Evolutionary conservation across 116 monocot species (phyloP).

Genomic region (Iris pallida): DNA sequence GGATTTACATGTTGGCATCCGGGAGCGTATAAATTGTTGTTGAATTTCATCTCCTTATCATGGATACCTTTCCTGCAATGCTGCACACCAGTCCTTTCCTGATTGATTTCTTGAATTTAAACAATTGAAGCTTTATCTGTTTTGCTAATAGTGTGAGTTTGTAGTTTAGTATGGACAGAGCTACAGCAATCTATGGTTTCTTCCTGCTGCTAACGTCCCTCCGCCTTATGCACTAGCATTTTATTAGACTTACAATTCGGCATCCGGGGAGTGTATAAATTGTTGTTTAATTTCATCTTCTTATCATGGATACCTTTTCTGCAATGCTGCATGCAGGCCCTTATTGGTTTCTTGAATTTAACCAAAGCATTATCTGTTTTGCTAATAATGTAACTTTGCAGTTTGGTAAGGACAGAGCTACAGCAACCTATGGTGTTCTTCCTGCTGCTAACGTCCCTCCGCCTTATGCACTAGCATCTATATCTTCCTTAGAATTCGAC

Average conservation of each 20-base stretch:
- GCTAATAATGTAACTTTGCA: conserved; percentile 24
- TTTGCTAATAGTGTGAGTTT: conserved; percentile 2
- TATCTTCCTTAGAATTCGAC: conserved; percentile 84
- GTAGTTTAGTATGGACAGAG: conserved; percentile 92
- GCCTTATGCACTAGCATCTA: conserved; percentile 72
- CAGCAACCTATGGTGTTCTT: conserved; percentile 85
- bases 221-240: conserved; percentile 78
- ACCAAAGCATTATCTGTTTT: background rate
- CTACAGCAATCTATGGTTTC: conserved; percentile 84
- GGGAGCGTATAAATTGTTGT: no score
- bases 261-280: background rate
- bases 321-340: background rate
- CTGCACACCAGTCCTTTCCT: background rate
- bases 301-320: background rate
- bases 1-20: conserved; percentile 63
- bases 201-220: conserved; percentile 72
- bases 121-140: no score
- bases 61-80: background rate
- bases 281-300: background rate
- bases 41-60: background rate
- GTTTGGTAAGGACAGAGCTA: conserved; percentile 89
- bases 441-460: conserved; percentile 74
- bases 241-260: conserved; percentile 82
- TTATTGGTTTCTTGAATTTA: background rate
- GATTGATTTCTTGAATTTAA: background rate